Evolutionary conservation across 2,329 filamentous ascomycete species (phyloP), one percentile per base, ranked within the genome.

Genomic region (Ascomycota sp.): DNA sequence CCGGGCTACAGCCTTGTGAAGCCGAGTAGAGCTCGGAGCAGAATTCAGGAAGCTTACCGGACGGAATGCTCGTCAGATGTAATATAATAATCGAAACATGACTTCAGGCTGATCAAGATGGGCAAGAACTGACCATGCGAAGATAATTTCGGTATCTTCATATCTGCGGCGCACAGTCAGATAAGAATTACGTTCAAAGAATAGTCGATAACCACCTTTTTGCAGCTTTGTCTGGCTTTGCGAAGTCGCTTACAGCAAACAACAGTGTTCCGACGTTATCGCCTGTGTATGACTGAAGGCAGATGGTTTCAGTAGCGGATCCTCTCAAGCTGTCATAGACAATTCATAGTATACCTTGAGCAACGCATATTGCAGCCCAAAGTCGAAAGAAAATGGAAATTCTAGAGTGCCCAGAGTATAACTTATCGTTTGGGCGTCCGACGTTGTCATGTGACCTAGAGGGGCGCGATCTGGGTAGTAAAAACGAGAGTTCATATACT

Each of bases 361-460:
- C 11, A 61, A 44, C 27, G 53, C 56, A 25, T 57, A 46, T 33
- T 57, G 52, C 29, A 59, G 40, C 1, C 50, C 44, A 25, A 55
- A 38, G 10, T 52, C 48, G 38, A 53, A 56, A 25, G 56, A 44
- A 8, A 49, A 42, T 0, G 58, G 56, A 27, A 58, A 59, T 35
- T 61, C 57, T 2, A 41, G 38, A 11, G 44, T 36, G 5, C 44
- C 37, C 6, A 56, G 37, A 27, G 47, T 46, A 37, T 51, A 48
- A 11, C 61, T 43, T 38, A 65, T 58, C 35, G 52, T 48, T 37
- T 60, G 57, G 6, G 64, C 59, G 33, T 66, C 55, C 38, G 51
- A 39, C 30, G 53, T 51, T 11, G 54, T 59, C 58, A 61, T 61
- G 33, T 42, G 39, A 8, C 49, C 43, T 7, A 59, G 35, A 5